Evolutionary conservation across 148 eudicot species (phyloP), one percentile per base, ranked within the genome.

Genomic region (Chenopodium album): DNA sequence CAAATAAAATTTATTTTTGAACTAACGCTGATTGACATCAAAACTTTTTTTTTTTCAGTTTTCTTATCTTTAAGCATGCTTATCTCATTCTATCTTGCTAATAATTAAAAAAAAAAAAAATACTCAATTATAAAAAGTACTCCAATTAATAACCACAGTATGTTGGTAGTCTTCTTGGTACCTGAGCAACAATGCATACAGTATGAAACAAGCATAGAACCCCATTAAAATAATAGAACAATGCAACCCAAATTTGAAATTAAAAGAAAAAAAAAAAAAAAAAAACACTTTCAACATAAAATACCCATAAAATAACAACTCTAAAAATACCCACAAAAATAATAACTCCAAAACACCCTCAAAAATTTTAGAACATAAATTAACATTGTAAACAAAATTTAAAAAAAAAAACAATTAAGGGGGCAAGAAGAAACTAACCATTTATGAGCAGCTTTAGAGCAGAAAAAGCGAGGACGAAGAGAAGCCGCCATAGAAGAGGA

Each of bases 361-460:
- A 50, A 50, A 50, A 11, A 50, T 2, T 50, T 50, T 2, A 50
- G 14, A 52, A 48, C 31, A 66, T 6, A 41, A 59, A 48, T 23
- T 52, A 59, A 56, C 62, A 56, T 14, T 56, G 19, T 19, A 56
- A 0, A 73, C 6, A 16, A 9, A 16, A 2, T 4, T 6, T 56
- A n/a, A 54, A 1, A 1, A 28, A 19, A 23, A 2, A 3, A 76
- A 9, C 26, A n/a, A 2, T 23, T 59, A 14, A 59, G 22, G 63
- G 63, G 17, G 17, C 0, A 59, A 59, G 63, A 60, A 77, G 75
- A 70, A 50, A 76, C 76, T 41, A 77, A 92, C 94, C 92, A 81
- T 69, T 76, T 66, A 14, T 52, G 56, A 34, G 83, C 74, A 71
- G 78, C 66, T 32, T 48, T 80, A 26, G 86, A 83, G 37, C 75